Evolutionary conservation across 2,329 filamentous ascomycete genomes (phyloP), one percentile per base, ranked within the genome.

Genomic region (Microcyclosporella mali): DNA sequence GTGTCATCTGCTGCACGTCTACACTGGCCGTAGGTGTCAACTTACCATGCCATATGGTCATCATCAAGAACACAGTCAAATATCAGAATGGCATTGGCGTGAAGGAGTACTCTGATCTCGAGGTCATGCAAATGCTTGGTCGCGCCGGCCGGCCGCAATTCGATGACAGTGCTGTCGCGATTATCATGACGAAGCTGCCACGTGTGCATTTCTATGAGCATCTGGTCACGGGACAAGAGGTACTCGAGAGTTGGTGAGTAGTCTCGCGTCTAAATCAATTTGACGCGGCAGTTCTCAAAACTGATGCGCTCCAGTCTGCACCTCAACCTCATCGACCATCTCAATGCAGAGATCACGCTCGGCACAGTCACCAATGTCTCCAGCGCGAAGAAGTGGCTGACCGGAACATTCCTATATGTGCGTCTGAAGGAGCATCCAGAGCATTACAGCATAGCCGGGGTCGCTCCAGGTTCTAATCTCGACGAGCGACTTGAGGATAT

Each of bases 101-200:
- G 25, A 76, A 80, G 42, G 85, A 92, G 59, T 88, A 88, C 52
- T 81, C 85, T 0, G 86, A 92, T 58, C 70, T 94, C 4, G 87
- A 94, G 53, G 76, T 90, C 48, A 90, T 90, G 82, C 87, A 94
- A 56, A 94, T 94, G 87, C 75, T 94, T 37, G 87, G 87, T 6
- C 79, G 87, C 50, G 87, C 87, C 38, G 87, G 88, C 1, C 74
- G 87, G 15, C 87, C 88, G 4, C 88, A 94, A 57, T 94, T 89
- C 49, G 88, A 90, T 54, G 74, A 79, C 37, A 85, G 70, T 45
- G 87, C 85, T 2, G 74, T 81, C 30, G 88, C 85, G 9, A 80
- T 92, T 12, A 89, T 94, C 41, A 78, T 94, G 69, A 92, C 87
- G 0, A 75, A 78, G 17, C 69, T 72, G n/a, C 69, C 79, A 3